These are phyloP conservation scores for Paraleonurus japonicus DNA, from an alignment of 257 asterid species.

Conservation along the genomic window DNA sequence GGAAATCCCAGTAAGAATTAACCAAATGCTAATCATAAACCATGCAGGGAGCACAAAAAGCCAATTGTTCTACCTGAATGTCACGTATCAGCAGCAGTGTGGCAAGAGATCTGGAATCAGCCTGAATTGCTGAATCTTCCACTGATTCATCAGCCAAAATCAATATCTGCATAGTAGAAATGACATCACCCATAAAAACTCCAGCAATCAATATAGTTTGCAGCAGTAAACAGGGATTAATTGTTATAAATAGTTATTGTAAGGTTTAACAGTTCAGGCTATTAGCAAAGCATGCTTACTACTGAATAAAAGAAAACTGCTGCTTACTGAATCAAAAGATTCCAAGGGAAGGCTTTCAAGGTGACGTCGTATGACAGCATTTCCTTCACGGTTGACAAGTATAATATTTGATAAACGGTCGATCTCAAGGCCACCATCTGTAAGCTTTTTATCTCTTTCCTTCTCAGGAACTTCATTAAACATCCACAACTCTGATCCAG, in stretches of 20 bases:
- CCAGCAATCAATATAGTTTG: constrained; percentile 7
- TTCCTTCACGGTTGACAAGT: constrained; percentile 84
- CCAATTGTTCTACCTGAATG: constrained; percentile 59
- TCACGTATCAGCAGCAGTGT: constrained; percentile 85
- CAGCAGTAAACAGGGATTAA: constrained; percentile 3
- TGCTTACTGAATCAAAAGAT: constrained; percentile 83
- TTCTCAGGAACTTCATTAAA: constrained; percentile 82
- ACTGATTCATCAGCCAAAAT: constrained; percentile 92
- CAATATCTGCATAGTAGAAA: constrained; percentile 53
- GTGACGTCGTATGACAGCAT: constrained; percentile 83
- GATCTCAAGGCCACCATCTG: constrained; percentile 78
- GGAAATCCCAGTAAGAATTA: neutral
- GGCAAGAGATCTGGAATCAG: constrained; percentile 94
- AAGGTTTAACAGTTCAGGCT: constrained; percentile 7
- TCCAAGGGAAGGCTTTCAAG: constrained; percentile 91
- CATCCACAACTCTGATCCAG: constrained; percentile 87
- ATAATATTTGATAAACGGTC: constrained; percentile 62
- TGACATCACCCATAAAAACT: constrained; percentile 1
- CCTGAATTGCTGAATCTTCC: constrained; percentile 91
- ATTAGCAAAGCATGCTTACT: constrained; percentile 5
- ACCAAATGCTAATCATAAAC: neutral
- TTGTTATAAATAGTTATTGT: constrained; percentile 2
- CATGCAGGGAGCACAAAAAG: neutral
- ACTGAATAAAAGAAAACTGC: neutral
- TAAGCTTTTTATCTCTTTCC: constrained; percentile 73